Conservation (phyloP, 2,329 filamentous ascomycete genomes). For the Fusarium sp. region DNA sequence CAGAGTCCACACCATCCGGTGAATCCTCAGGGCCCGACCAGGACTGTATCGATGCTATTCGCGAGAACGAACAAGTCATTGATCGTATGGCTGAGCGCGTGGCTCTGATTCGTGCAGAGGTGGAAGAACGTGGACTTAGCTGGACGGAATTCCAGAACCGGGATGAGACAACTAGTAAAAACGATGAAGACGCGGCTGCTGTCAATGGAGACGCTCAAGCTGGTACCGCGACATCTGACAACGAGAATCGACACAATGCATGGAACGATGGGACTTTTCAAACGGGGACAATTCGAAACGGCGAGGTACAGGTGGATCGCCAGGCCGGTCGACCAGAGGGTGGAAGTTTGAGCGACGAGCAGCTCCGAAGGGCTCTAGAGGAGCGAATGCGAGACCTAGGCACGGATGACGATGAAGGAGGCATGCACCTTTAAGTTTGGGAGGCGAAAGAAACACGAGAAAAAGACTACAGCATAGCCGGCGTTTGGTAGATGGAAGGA, state of each 20-base stretch:
- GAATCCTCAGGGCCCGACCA: constrained; percentile 58
- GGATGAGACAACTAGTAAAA: constrained; percentile 52
- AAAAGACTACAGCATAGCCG: constrained; percentile 19
- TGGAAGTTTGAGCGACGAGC: constrained; percentile 65
- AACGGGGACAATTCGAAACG: constrained; percentile 64
- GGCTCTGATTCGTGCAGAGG: constrained; percentile 69
- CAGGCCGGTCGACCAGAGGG: constrained; percentile 45
- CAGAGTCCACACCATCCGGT: constrained; percentile 44
- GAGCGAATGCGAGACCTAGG: constrained; percentile 60
- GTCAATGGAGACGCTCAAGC: constrained; percentile 31
- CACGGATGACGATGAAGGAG: constrained; percentile 60
- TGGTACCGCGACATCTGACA: not conserved
- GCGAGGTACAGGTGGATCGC: constrained; percentile 57
- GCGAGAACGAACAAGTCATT: constrained; percentile 76
- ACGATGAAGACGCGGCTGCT: constrained; percentile 34
- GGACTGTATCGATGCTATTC: constrained; percentile 78
- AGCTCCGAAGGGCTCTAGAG: constrained; percentile 65
- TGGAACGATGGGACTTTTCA: constrained; percentile 73
- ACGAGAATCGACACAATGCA: constrained; percentile 49
- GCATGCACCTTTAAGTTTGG: constrained; percentile 65
- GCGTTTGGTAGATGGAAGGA: constrained; percentile 39
- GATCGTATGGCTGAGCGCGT: constrained; percentile 73
- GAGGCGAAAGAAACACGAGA: not conserved
- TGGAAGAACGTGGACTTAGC: constrained; percentile 64
- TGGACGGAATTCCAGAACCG: constrained; percentile 66